A percentile compares a stretch with the other conserved stretches of the same genome.
phyloP scores from a whole-genome alignment of 164 flowering plant species.

The Pachysandra terminalis region DNA sequence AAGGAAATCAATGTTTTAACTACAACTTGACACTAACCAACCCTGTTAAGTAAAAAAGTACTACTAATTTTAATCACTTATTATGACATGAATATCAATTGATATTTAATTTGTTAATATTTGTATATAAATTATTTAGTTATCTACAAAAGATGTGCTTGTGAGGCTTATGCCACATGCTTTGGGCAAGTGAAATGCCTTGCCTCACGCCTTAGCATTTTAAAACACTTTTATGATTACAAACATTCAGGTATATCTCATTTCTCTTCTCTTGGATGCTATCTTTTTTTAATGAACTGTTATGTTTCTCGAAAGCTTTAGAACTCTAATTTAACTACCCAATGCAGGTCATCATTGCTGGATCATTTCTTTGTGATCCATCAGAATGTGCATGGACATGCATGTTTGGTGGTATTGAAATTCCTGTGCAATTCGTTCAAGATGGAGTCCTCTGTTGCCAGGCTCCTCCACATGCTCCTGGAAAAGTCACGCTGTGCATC shows the following conservation, averaged over 20 bases:
- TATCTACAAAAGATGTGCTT: too few species aligned
- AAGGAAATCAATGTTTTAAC: too few species aligned
- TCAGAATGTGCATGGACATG: conserved; percentile 67
- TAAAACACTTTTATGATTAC: too few species aligned
- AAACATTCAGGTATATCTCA: neutral
- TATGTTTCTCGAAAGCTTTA: neutral
- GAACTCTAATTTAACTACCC: conserved; percentile 11
- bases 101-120: too few species aligned
- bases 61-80: too few species aligned
- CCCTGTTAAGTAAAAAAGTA: too few species aligned
- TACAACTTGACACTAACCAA: too few species aligned
- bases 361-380: conserved; percentile 84
- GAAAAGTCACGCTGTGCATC: conserved; percentile 72
- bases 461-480: conserved; percentile 68
- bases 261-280: neutral
- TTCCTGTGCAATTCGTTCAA: conserved; percentile 73
- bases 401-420: conserved; percentile 92
- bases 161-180: too few species aligned
- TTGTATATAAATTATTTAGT: too few species aligned
- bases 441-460: conserved; percentile 78
- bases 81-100: too few species aligned
- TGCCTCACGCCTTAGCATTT: too few species aligned
- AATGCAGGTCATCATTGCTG: conserved; percentile 82
- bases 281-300: neutral
- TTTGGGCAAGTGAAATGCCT: too few species aligned